phyloP scores from a whole-genome alignment of 2,329 filamentous ascomycete genomes.

The Fusarium sp. region DNA sequence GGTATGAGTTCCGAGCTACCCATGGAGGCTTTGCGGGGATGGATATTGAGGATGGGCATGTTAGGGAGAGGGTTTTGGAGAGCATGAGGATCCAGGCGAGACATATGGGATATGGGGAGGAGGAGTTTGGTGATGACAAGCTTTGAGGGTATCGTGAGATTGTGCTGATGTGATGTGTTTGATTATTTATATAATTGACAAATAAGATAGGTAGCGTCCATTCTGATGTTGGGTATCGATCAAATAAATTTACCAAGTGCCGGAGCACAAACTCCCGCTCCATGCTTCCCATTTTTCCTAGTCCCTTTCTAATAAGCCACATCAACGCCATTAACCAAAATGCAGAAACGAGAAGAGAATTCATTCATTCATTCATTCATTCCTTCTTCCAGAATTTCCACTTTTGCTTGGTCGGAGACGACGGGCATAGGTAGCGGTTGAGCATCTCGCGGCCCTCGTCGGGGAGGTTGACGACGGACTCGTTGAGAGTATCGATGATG shows the following conservation, averaged over 20 bases:
- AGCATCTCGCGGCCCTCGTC: conserved; percentile 52
- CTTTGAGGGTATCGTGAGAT: conserved; percentile 16
- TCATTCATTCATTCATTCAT: background rate
- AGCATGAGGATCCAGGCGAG: conserved; percentile 80
- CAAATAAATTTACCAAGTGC: conserved; percentile 1
- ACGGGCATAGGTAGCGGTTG: conserved; percentile 46
- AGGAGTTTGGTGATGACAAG: conserved; percentile 52
- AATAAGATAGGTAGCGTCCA: conserved; percentile 15
- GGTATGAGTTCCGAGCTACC: conserved; percentile 71
- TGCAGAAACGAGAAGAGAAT: background rate
- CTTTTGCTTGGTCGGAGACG: conserved; percentile 37
- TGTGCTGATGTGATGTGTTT: background rate
- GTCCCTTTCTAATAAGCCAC: background rate
- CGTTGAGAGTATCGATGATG: conserved; percentile 55
- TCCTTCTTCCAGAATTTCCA: conserved; percentile 48
- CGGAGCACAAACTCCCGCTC: conserved; percentile 12
- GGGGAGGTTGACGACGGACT: conserved; percentile 52
- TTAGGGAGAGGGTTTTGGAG: conserved; percentile 75
- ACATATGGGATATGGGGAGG: conserved; percentile 59
- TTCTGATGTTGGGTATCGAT: conserved; percentile 40
- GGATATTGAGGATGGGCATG: conserved; percentile 66
- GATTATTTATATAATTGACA: conserved; percentile 11
- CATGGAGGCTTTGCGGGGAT: conserved; percentile 74
- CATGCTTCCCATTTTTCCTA: background rate
- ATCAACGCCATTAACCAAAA: conserved; percentile 12